These are phyloP conservation scores for Macrophomina phaseolina DNA, from an alignment of 2,329 filamentous ascomycete genomes.

Conservation along the genomic window DNA sequence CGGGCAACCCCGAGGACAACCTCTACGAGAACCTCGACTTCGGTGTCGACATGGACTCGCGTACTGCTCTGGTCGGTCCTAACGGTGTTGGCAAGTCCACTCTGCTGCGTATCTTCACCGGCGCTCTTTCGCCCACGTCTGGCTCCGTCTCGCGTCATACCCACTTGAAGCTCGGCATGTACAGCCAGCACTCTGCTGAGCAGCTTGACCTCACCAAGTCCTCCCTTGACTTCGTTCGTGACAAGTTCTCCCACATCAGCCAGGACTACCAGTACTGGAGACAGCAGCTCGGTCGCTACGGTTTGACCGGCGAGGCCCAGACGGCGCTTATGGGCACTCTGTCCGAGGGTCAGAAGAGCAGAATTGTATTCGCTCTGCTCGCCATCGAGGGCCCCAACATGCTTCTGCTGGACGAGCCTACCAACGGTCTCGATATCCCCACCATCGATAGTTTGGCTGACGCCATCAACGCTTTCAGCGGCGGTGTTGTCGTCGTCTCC, in stretches of 20 bases:
- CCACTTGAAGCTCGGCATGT: constrained; percentile 96
- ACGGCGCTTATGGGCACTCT: constrained; percentile 97
- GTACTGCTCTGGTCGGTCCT: constrained; percentile 93
- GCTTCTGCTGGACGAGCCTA: constrained; percentile 96
- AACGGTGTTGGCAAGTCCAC: constrained; percentile 99
- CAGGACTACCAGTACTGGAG: constrained; percentile 99
- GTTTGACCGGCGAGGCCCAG: constrained; percentile 89
- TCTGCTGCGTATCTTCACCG: constrained; percentile 93
- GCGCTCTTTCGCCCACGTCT: constrained; percentile 83
- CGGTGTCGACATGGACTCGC: constrained; percentile 99
- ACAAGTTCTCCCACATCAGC: constrained; percentile 86
- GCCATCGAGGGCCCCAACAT: constrained; percentile 98
- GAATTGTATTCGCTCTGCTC: constrained; percentile 96
- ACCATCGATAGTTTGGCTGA: constrained; percentile 98
- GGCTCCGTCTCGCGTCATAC: constrained; percentile 90
- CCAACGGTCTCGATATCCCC: constrained; percentile 98
- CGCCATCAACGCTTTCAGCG: constrained; percentile 94
- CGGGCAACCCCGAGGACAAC: constrained; percentile 84
- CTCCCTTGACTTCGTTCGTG: constrained; percentile 93
- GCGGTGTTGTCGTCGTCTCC: constrained; percentile 96
- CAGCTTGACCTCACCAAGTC: constrained; percentile 99
- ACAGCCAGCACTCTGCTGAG: constrained; percentile 98
- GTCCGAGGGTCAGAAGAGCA: constrained; percentile 95
- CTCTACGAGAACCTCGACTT: constrained; percentile 96
- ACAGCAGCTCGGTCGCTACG: constrained; percentile 94